Conservation (phyloP, 2,329 filamentous ascomycete genomes). For the Stagonosporopsis tanaceti region DNA sequence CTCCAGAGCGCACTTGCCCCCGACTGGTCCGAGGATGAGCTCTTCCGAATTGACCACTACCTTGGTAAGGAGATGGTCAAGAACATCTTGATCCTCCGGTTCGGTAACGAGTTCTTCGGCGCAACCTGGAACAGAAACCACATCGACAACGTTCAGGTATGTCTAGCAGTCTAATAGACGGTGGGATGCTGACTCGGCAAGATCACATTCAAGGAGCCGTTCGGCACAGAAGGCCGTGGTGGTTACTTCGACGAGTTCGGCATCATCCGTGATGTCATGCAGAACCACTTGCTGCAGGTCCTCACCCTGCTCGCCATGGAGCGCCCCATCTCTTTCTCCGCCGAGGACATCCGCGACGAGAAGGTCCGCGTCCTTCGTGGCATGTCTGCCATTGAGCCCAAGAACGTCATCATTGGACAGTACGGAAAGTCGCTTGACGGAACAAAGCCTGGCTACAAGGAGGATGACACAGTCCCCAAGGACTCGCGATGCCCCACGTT, state of each 20-base stretch:
- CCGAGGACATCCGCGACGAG: conserved; percentile 98
- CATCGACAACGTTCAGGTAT: conserved; percentile 93
- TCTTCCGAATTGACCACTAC: conserved; percentile 99
- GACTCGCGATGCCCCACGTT: conserved; percentile 98
- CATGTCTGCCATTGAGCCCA: conserved; percentile 94
- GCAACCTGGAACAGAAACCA: conserved; percentile 99
- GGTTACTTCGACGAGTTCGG: conserved; percentile 99
- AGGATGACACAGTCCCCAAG: conserved; percentile 97
- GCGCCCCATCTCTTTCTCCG: conserved; percentile 95
- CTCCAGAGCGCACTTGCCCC: conserved; percentile 94
- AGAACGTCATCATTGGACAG: conserved; percentile 99
- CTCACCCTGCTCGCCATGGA: conserved; percentile 98
- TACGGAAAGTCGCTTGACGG: conserved; percentile 97
- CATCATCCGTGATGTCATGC: conserved; percentile 99
- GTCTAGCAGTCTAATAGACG: conserved; percentile 3
- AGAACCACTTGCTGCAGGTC: conserved; percentile 97
- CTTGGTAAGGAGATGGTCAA: conserved; percentile 99
- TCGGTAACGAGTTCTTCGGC: conserved; percentile 98
- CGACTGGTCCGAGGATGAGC: conserved; percentile 98
- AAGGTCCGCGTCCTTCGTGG: conserved; percentile 95
- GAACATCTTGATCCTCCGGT: conserved; percentile 97
- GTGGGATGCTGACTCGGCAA: conserved; percentile 39
- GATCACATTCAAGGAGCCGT: conserved; percentile 99
- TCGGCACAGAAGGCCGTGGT: conserved; percentile 95
- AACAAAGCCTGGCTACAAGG: conserved; percentile 96